Evolutionary conservation across 768 basidiomycete genomes (phyloP).

Genomic region (Mycena chlorophos): DNA sequence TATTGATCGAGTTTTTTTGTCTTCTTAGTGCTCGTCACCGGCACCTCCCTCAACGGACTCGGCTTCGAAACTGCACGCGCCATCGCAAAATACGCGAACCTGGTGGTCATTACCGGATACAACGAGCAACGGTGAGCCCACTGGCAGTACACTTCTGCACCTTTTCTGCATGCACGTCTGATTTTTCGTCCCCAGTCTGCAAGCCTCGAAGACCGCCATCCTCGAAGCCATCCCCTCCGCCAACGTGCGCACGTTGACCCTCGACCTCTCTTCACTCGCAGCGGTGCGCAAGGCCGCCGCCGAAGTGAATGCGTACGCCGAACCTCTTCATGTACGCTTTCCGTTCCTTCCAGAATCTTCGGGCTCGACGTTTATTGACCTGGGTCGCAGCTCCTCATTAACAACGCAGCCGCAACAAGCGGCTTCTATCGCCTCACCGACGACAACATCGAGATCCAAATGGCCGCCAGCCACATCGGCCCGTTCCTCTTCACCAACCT

Average conservation of each 20-base stretch:
- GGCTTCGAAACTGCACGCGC: conserved; percentile 5
- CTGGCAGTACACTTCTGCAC: neutral
- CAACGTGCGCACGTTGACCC: neutral
- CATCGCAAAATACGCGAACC: conserved; percentile 1
- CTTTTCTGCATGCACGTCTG: neutral
- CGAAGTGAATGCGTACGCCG: conserved; percentile 12
- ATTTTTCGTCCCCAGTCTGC: conserved; percentile 1
- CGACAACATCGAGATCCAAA: conserved; percentile 9
- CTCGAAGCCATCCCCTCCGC: neutral
- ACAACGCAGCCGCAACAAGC: conserved; percentile 7
- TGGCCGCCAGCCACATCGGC: conserved; percentile 9
- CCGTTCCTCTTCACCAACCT: conserved; percentile 27
- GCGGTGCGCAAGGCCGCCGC: conserved; percentile 5
- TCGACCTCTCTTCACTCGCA: conserved; percentile 9
- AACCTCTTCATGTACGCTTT: conserved; percentile 12
- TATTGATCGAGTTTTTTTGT: too few species aligned
- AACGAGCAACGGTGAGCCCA: neutral
- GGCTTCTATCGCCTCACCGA: conserved; percentile 4
- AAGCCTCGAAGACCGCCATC: conserved; percentile 3
- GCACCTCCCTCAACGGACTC: neutral
- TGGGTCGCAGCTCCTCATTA: conserved; percentile 4
- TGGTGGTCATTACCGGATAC: conserved; percentile 7
- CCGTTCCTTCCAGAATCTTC: too few species aligned
- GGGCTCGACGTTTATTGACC: neutral
- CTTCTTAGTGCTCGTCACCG: conserved; percentile 8